phyloP scores from a whole-genome alignment of 2,329 filamentous ascomycete species.

The Davidsoniella neocaledoniae region DNA sequence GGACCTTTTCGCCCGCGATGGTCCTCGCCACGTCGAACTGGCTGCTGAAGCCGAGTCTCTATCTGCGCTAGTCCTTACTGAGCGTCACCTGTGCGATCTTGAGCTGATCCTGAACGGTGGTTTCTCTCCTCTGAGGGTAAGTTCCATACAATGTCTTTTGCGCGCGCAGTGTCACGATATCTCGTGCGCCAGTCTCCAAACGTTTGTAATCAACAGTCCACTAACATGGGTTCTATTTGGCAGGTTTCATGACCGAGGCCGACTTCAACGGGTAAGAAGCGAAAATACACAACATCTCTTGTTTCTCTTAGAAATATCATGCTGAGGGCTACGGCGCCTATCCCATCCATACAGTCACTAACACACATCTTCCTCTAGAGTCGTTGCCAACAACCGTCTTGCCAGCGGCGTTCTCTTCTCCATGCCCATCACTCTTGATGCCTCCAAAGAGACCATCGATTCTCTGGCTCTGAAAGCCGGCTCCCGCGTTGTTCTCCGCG shows the following conservation, averaged over 20 bases:
- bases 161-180: neutral
- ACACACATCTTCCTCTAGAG: slow-evolving; percentile 31
- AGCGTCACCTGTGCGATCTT: slow-evolving; percentile 94
- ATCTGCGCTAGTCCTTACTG: slow-evolving; percentile 67
- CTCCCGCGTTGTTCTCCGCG: slow-evolving; percentile 70
- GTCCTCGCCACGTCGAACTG: slow-evolving; percentile 64
- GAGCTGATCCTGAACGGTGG: slow-evolving; percentile 95
- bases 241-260: slow-evolving; percentile 92
- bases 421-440: slow-evolving; percentile 92
- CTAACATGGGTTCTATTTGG: slow-evolving; percentile 12
- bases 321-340: neutral
- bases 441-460: slow-evolving; percentile 58
- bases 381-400: slow-evolving; percentile 77
- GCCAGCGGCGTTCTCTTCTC: slow-evolving; percentile 79
- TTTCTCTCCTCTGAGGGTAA: slow-evolving; percentile 89
- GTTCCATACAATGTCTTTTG: slow-evolving; percentile 20
- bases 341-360: neutral
- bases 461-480: slow-evolving; percentile 61
- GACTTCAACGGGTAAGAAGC: slow-evolving; percentile 74
- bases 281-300: neutral
- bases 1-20: slow-evolving; percentile 90
- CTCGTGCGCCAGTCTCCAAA: too few relatives aligned
- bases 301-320: too few relatives aligned
- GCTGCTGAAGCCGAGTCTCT: slow-evolving; percentile 70
- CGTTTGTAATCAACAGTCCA: neutral